Percentiles rank a stretch among this genome's conserved stretches.
Conservation (phyloP, 2,329 filamentous ascomycete genomes). For the Alternaria alternata region DNA sequence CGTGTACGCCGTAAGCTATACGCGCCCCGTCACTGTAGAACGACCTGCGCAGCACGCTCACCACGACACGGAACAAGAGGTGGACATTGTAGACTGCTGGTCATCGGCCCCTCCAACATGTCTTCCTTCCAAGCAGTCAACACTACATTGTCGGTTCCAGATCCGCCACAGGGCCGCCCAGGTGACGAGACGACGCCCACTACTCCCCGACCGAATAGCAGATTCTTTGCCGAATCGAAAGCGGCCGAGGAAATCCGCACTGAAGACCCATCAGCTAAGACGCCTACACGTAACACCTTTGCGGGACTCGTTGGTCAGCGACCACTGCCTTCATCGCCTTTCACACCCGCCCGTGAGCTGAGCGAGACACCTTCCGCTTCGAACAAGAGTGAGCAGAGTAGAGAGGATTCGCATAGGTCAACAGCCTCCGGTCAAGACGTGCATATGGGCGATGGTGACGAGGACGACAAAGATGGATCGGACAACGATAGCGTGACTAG, state of each 20-base stretch:
- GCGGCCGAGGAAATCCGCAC: slow-evolving; percentile 43
- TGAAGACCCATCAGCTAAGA: slow-evolving; percentile 60
- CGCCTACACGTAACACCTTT: slow-evolving; percentile 68
- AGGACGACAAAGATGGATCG: slow-evolving; percentile 65
- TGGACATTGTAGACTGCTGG: slow-evolving; percentile 5
- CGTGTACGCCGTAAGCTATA: slow-evolving; percentile 9
- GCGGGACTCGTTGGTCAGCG: slow-evolving; percentile 57
- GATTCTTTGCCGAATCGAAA: slow-evolving; percentile 52
- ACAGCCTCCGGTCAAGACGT: slow-evolving; percentile 72
- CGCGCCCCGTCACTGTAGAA: slow-evolving; percentile 14
- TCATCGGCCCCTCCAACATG: slow-evolving; percentile 50
- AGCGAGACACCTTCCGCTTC: slow-evolving; percentile 48
- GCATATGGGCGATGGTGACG: slow-evolving; percentile 77
- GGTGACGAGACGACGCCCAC: slow-evolving; percentile 65
- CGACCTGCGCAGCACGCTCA: slow-evolving; percentile 18
- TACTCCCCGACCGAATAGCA: slow-evolving; percentile 60
- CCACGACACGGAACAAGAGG: slow-evolving; percentile 15
- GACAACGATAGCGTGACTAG: slow-evolving; percentile 60
- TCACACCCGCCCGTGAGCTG: slow-evolving; percentile 56
- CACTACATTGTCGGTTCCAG: slow-evolving; percentile 58
- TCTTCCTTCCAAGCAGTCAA: slow-evolving; percentile 69
- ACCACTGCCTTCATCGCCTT: slow-evolving; percentile 55
- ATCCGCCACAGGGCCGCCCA: slow-evolving; percentile 53
- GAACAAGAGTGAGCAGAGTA: slow-evolving; percentile 53
- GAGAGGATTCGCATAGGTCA: slow-evolving; percentile 68